Base-by-base conservation (phyloP, 1,139 yeast species). In the Candida sp. region DNA sequence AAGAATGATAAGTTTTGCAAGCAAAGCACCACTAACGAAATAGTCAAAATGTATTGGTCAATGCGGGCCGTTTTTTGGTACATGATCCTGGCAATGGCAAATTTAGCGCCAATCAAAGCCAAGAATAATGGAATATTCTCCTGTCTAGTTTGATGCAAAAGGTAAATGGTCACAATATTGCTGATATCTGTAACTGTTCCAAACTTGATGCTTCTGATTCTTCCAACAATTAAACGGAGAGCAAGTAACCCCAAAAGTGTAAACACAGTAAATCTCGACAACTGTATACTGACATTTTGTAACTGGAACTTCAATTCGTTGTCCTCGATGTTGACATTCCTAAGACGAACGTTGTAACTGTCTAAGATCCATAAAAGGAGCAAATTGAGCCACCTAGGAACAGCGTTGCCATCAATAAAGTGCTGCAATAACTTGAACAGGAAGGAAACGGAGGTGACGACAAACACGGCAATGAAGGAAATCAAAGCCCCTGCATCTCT, bases 1-100 rank as follows among this genome's bases (percentile, higher is more conserved):
- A 90, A 94, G 63, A 93, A 94, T 0, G 94, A 74, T 44, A 91
- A 73, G 58, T 90, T 86, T 63, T 92, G 96, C 45, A 90, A 60
- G 48, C 75, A 62, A 17, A 77, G 48, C 2, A 61, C 61, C 48
- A 70, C 60, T 3, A 63, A 35, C 0, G 73, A 50, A 1, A 67
- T 49, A 8, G 63, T 41, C 12, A 71, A 32, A 3, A 73, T 59
- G 11, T 63, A 51, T 23, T 61, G 60, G 52, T 70, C 70, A 9
- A 67, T 49, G 6, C 39, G 39, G 3, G 35, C 42, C 50, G 47
- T 31, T 25, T 52, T 50, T n/a, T 44, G 37, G 37, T 25, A 33
- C 1, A 52, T 41, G 22, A 65, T 42, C 38, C 49, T 52, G 7
- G 67, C 57, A 39, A 67, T 53, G 7, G 65, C 54, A 33, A 54